These are phyloP conservation scores for Xylaria flabelliformis DNA, from an alignment of 495 filamentous ascomycete species.

Conservation along the genomic window DNA sequence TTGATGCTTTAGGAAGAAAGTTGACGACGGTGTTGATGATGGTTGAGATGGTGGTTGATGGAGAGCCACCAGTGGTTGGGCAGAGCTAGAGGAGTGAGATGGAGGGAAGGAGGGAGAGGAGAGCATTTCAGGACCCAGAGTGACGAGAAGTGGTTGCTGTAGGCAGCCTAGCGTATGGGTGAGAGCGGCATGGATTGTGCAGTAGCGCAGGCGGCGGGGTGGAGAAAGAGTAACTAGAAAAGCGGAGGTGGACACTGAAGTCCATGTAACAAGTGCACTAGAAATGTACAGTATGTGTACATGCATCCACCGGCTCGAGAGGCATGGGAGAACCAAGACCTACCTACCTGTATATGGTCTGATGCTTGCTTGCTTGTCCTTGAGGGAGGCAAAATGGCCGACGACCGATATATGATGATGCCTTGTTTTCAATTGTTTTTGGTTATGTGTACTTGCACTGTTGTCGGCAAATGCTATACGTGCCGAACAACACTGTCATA, in stretches of 20 bases:
- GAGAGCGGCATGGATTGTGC: slow-evolving; percentile 18
- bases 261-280: neutral
- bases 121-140: slow-evolving; percentile 11
- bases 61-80: neutral
- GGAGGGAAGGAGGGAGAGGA: slow-evolving; percentile 17
- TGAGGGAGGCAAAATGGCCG: neutral
- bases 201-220: slow-evolving; percentile 27
- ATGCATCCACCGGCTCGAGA: neutral
- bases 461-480: neutral
- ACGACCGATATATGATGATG: neutral
- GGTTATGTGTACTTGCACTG: neutral
- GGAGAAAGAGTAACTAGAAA: slow-evolving; percentile 1
- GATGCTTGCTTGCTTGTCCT: slow-evolving; percentile 2
- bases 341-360: too few relatives aligned
- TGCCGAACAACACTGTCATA: neutral
- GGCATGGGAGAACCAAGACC: too few relatives aligned
- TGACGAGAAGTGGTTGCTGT: slow-evolving; percentile 19
- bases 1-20: neutral
- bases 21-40: slow-evolving; percentile 11
- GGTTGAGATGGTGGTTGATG: slow-evolving; percentile 12
- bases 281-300: neutral
- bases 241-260: slow-evolving; percentile 23
- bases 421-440: neutral
- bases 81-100: slow-evolving; percentile 7
- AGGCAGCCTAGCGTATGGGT: slow-evolving; percentile 10